Percentiles rank a stretch among this genome's conserved stretches.
phyloP scores from a whole-genome alignment of 192 early-diverging fungal species.

The Podila horticola region DNA sequence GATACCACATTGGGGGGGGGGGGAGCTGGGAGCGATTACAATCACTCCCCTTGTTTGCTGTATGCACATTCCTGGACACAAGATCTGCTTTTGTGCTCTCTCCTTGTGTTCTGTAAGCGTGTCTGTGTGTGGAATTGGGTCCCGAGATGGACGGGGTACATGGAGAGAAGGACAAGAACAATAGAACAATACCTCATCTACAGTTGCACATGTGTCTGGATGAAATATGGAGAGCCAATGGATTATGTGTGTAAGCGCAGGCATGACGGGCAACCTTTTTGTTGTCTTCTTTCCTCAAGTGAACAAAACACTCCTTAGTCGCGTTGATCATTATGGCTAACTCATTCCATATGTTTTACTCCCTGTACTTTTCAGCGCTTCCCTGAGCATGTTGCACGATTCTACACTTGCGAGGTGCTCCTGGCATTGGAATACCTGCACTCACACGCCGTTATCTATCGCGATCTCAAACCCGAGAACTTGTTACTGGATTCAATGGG shows the following conservation, averaged over 20 bases:
- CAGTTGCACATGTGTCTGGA: too few species aligned
- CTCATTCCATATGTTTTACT: neutral
- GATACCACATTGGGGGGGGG: too few species aligned
- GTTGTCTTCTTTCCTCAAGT: slow-evolving; percentile 7
- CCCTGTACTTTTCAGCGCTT: slow-evolving; percentile 66
- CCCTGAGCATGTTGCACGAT: slow-evolving; percentile 86
- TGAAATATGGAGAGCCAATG: too few species aligned
- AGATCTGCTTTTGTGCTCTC: too few species aligned
- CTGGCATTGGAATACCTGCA: slow-evolving; percentile 92
- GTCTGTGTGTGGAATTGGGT: too few species aligned
- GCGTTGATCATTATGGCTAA: neutral
- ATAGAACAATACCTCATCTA: too few species aligned
- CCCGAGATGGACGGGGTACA: too few species aligned
- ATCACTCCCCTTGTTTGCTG: too few species aligned
- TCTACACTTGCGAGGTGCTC: slow-evolving; percentile 91
- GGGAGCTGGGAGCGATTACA: too few species aligned
- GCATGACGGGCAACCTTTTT: neutral
- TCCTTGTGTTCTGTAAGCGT: too few species aligned
- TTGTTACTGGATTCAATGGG: slow-evolving; percentile 77
- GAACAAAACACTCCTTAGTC: neutral
- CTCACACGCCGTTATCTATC: slow-evolving; percentile 86
- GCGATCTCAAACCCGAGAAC: slow-evolving; percentile 94
- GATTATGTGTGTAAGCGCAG: neutral
- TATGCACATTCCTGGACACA: too few species aligned
- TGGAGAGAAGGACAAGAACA: too few species aligned